A percentile compares a stretch with the other conserved stretches of the same genome.
Conservation (phyloP, 164 flowering plant species). For the Chimonanthus praecox region DNA sequence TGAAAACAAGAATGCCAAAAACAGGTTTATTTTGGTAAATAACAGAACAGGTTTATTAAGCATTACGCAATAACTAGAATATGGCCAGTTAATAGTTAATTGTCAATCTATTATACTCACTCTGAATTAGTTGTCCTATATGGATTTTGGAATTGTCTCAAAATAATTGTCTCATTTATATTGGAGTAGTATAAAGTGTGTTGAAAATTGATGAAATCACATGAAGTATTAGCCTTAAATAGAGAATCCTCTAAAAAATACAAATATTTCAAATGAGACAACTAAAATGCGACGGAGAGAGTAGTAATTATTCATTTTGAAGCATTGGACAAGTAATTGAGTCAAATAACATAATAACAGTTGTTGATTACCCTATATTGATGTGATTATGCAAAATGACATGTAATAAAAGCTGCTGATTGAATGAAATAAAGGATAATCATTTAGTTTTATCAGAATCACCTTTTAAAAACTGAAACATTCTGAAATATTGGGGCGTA, state of each 20-base stretch:
- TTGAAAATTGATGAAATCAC: too few relatives aligned
- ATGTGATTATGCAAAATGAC: neutral
- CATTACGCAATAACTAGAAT: neutral
- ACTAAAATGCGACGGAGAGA: too few relatives aligned
- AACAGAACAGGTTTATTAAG: neutral
- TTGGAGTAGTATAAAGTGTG: too few relatives aligned
- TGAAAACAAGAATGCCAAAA: neutral
- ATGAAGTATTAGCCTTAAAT: too few relatives aligned
- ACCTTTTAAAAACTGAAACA: slow-evolving; percentile 71
- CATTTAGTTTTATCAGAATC: slow-evolving; percentile 6
- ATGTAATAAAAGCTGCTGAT: neutral
- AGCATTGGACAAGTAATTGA: neutral
- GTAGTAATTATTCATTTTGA: neutral
- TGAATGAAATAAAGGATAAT: neutral
- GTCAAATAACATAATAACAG: too few relatives aligned
- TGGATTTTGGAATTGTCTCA: too few relatives aligned
- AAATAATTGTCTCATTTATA: too few relatives aligned
- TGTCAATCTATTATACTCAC: neutral
- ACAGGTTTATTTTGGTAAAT: neutral
- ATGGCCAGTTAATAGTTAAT: neutral
- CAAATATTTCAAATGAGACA: too few relatives aligned
- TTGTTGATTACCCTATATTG: neutral
- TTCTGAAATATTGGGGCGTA: slow-evolving; percentile 64
- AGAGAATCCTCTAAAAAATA: too few relatives aligned
- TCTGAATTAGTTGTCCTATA: too few relatives aligned